phyloP scores from a whole-genome alignment of 163 green algal genomes.

The Volvox carteri region DNA sequence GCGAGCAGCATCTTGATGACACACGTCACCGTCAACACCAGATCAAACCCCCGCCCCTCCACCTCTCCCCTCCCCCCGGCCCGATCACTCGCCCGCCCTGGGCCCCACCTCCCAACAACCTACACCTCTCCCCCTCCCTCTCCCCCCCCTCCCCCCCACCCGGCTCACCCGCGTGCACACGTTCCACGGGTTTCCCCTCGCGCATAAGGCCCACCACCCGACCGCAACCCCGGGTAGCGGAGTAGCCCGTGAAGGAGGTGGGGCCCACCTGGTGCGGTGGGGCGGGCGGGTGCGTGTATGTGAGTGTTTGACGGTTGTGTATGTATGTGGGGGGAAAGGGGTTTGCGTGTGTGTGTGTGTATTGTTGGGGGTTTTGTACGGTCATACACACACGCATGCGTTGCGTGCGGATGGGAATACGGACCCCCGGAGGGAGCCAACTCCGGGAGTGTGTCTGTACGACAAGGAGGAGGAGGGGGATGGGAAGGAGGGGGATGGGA shows the following conservation, averaged over 20 bases:
- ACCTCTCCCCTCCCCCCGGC: not conserved
- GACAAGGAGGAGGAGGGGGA: not conserved
- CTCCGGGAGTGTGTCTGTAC: no score
- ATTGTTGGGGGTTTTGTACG: no score
- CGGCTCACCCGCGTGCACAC: slow-evolving; percentile 60
- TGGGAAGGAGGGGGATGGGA: not conserved
- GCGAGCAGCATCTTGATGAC: no score
- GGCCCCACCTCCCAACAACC: not conserved
- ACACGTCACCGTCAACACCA: no score
- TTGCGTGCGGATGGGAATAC: no score
- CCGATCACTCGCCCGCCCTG: not conserved
- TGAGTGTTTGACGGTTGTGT: no score
- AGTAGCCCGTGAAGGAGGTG: slow-evolving; percentile 62
- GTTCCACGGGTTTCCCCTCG: slow-evolving; percentile 54
- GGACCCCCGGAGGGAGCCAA: no score
- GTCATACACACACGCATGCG: no score
- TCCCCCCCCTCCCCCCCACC: not conserved
- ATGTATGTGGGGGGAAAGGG: no score
- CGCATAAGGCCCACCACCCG: slow-evolving; percentile 67
- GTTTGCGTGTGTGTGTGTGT: no score
- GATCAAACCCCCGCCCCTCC: not conserved
- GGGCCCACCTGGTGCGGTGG: slow-evolving; percentile 11
- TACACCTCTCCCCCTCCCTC: not conserved
- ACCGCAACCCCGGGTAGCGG: slow-evolving; percentile 21
- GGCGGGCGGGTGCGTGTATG: no score